A percentile compares a stretch with the other conserved stretches of the same genome.
Evolutionary conservation across 345 rosid genomes (phyloP).

Genomic region (Acer negundo): DNA sequence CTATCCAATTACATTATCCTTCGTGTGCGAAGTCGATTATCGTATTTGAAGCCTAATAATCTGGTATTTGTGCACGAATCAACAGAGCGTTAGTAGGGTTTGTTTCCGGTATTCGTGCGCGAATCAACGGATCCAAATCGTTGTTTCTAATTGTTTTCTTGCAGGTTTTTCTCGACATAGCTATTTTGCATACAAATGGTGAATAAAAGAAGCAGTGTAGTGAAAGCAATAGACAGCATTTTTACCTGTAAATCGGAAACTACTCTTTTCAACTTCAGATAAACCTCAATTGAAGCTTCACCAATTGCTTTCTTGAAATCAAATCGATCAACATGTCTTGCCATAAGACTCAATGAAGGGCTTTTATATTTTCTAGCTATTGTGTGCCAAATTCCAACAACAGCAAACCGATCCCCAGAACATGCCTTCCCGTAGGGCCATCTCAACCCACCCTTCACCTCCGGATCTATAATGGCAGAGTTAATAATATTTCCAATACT

Average conservation of each 20-base stretch:
- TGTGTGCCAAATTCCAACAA: constrained; percentile 52
- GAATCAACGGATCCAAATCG: no score
- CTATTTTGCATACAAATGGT: no score
- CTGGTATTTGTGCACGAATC: no score
- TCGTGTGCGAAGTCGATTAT: no score
- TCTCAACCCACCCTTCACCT: constrained; percentile 67
- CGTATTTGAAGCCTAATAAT: no score
- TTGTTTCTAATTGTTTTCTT: no score
- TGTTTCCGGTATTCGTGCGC: no score
- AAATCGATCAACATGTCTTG: constrained; percentile 58
- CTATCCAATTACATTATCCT: no score
- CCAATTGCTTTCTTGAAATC: constrained; percentile 46
- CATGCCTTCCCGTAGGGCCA: constrained; percentile 54
- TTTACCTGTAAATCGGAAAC: constrained; percentile 37
- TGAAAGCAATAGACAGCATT: no score
- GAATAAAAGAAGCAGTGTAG: not conserved
- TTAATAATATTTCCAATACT: constrained; percentile 44
- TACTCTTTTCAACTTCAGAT: constrained; percentile 49
- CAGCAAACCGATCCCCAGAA: constrained; percentile 41
- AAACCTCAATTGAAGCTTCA: constrained; percentile 37
- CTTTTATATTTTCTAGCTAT: constrained; percentile 35
- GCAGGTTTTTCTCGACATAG: no score
- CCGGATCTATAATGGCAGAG: constrained; percentile 55
- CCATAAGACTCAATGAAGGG: constrained; percentile 46
- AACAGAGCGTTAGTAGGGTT: no score